A percentile compares a stretch with the other conserved stretches of the same genome.
Conservation (phyloP, 1,284 basidiomycete genomes). For the Xerocomus subilludens region DNA sequence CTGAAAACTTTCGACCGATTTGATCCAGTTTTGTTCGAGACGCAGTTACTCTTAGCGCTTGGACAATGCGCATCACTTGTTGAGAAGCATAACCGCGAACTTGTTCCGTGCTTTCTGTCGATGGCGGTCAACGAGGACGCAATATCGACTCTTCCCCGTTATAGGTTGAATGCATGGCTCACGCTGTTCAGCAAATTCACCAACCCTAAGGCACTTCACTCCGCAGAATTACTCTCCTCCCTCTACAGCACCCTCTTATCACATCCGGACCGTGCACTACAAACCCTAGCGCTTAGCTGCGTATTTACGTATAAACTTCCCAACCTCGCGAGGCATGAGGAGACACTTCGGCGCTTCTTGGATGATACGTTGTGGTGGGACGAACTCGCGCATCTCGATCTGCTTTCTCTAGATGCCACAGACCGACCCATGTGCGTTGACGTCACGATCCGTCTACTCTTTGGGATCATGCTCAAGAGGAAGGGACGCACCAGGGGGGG, state of each 20-base stretch:
- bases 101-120: constrained; percentile 83
- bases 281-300: constrained; percentile 82
- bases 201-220: constrained; percentile 89
- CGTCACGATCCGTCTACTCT: constrained; percentile 82
- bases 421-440: constrained; percentile 81
- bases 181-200: constrained; percentile 89
- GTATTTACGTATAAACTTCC: constrained; percentile 87
- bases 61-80: constrained; percentile 74
- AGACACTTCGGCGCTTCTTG: constrained; percentile 76
- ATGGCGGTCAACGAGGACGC: constrained; percentile 55
- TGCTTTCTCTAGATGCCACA: constrained; percentile 70
- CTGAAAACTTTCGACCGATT: constrained; percentile 75
- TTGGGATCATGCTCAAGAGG: constrained; percentile 89
- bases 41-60: constrained; percentile 79
- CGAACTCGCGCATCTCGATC: constrained; percentile 79
- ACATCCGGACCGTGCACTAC: constrained; percentile 85
- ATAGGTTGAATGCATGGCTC: constrained; percentile 81
- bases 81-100: constrained; percentile 85
- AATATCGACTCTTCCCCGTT: constrained; percentile 60
- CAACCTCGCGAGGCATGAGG: constrained; percentile 72
- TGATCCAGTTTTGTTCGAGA: constrained; percentile 80
- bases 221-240: constrained; percentile 72
- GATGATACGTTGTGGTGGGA: constrained; percentile 93
- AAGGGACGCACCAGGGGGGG: constrained; percentile 77
- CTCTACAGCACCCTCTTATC: constrained; percentile 85